Percentiles rank a stretch among this genome's conserved stretches.
Evolutionary conservation across 371 early-diverging fungal genomes (phyloP).

Genomic region (Neoconidiobolus thromboides): DNA sequence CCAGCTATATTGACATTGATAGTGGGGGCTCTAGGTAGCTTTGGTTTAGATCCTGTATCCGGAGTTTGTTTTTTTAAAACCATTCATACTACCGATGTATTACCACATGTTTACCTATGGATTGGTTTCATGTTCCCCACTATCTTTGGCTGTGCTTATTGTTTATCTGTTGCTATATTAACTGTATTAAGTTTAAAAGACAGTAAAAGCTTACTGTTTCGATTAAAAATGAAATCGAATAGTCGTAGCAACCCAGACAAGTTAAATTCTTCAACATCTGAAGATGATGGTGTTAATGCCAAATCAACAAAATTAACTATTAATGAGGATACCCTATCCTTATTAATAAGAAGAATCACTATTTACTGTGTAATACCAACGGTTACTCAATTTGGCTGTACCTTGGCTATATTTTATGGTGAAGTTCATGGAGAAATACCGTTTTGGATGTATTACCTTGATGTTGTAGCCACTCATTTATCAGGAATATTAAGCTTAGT

Average conservation of each 20-base stretch:
- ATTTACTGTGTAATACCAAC: background rate
- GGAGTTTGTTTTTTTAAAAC: background rate
- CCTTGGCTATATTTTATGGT: background rate
- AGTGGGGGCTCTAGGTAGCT: background rate
- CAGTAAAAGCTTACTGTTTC: too few species aligned
- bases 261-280: background rate
- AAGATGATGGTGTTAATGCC: background rate
- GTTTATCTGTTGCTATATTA: background rate
- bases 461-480: background rate
- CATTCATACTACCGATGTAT: too few species aligned
- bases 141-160: background rate
- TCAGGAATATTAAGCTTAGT: background rate
- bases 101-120: background rate
- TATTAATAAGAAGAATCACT: background rate
- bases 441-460: background rate
- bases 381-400: background rate
- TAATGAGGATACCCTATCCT: background rate
- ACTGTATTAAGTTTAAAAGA: background rate
- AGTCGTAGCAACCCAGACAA: background rate
- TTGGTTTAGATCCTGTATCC: background rate
- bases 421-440: background rate
- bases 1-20: background rate
- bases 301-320: background rate
- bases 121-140: background rate
- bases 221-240: background rate